Base-by-base conservation (phyloP, 2,329 filamentous ascomycete genomes). In the Aspergillus alliaceus region DNA sequence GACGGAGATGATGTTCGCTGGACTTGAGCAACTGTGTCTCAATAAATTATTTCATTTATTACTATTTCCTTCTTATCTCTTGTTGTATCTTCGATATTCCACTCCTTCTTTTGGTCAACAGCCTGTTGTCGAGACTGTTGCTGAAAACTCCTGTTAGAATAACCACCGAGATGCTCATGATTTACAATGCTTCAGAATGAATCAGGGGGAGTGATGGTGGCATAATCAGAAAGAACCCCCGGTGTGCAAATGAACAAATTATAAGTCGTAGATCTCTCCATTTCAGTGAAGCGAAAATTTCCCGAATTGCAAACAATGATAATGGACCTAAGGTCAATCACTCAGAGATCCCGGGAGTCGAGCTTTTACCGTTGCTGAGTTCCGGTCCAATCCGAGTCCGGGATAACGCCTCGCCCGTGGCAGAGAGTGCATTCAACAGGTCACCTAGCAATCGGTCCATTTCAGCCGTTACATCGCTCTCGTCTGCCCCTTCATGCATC, bases 371-470 rank as follows among this genome's bases (percentile, higher is more conserved):
- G 12, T 59, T 58, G 3, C 42, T 55, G 2, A 39, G 53, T 20
- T 62, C 62, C 12, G 66, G 53, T 1, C 54, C 55, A 25, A 63
- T 14, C 7, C 25, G 52, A 2, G 59, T 55, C 25, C 60, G 57
- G 4, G 68, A 64, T 32, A 68, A 58, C 12, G 74, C 72, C 55
- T 76, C 69, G 4, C 70, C 70, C 9, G 75, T 75, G 1, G 71
- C 71, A 5, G 68, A 68, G 20, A 79, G 64, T 8, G 74, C 74
- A 55, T 69, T 69, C 37, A 76, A 60, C 55, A 79, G 74, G 48
- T 74, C 72, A 31, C 67, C 72, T 7, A 80, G 63, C 49, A 80
- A 59, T 24, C 77, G 65, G 58, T 76, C 73, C 54, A 80, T 61
- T 59, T 80, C 77, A 3, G 65, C 68, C 6, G 70, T 65, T 14